Conservation (phyloP, 2,329 filamentous ascomycete species). For the Epichloe gansuensis region DNA sequence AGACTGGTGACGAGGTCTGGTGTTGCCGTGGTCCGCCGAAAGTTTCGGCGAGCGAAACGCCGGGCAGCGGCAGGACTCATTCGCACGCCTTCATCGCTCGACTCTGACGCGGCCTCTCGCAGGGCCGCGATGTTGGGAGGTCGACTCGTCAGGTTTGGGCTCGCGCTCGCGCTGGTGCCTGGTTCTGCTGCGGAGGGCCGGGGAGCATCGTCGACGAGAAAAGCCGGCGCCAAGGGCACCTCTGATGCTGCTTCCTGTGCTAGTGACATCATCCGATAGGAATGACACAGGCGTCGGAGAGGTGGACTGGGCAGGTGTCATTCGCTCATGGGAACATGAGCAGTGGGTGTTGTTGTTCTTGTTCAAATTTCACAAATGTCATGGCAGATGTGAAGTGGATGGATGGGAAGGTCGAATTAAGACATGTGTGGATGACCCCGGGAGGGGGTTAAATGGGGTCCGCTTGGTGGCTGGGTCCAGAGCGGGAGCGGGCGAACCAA, state of each 20-base stretch:
- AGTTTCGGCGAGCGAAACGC: conserved; percentile 24
- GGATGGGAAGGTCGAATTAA: no score
- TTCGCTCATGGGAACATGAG: background rate
- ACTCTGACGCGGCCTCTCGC: conserved; percentile 19
- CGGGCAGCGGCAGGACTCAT: conserved; percentile 24
- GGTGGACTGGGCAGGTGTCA: background rate
- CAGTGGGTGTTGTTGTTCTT: background rate
- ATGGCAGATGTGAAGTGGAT: no score
- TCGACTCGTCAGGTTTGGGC: background rate
- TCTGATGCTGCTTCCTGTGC: background rate
- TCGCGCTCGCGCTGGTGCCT: background rate
- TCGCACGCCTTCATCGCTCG: conserved; percentile 24
- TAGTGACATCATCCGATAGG: conserved; percentile 3
- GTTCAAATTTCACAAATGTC: background rate
- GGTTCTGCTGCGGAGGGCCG: background rate
- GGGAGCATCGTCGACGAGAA: background rate
- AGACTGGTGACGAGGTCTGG: conserved; percentile 29
- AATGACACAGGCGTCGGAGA: background rate
- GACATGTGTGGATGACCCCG: no score
- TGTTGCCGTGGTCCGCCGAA: conserved; percentile 23
- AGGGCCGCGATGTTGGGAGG: background rate
- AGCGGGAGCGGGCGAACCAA: no score
- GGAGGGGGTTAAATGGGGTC: no score
- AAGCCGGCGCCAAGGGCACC: background rate
- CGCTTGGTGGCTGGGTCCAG: no score